phyloP scores from a whole-genome alignment of 2,329 filamentous ascomycete species.

The Ascomycota sp. region DNA sequence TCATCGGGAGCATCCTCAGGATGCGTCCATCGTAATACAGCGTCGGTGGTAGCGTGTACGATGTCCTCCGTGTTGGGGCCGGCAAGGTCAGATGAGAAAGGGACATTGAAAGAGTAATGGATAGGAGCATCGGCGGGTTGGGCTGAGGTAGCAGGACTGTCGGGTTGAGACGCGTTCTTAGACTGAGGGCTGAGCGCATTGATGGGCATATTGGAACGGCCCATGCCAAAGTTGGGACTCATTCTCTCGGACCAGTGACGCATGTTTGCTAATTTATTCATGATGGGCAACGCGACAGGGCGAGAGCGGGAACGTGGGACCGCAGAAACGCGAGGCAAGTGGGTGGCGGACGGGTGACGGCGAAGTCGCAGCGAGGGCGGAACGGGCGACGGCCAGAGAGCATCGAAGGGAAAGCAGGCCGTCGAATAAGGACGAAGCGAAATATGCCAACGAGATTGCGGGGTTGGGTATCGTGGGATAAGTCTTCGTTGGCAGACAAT shows the following conservation, averaged over 20 bases:
- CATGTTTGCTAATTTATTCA: constrained; percentile 55
- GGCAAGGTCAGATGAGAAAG: constrained; percentile 78
- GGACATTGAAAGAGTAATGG: constrained; percentile 92
- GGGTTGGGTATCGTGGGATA: constrained; percentile 4
- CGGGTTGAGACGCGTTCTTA: constrained; percentile 30
- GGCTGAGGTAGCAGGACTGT: constrained; percentile 41
- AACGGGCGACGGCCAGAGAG: constrained; percentile 8
- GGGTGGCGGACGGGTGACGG: no score
- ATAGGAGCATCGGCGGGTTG: constrained; percentile 58
- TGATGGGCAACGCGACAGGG: constrained; percentile 18
- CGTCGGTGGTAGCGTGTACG: constrained; percentile 73
- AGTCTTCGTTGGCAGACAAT: not conserved
- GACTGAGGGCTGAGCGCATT: constrained; percentile 34
- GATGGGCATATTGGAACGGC: constrained; percentile 35
- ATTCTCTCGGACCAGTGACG: constrained; percentile 53
- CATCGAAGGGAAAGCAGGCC: constrained; percentile 4
- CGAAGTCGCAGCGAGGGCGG: constrained; percentile 4
- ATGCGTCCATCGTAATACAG: constrained; percentile 83
- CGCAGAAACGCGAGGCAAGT: not conserved
- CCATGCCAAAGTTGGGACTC: constrained; percentile 47
- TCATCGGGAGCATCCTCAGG: constrained; percentile 71
- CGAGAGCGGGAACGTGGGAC: constrained; percentile 3
- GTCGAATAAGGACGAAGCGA: constrained; percentile 3
- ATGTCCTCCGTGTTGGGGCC: constrained; percentile 91
- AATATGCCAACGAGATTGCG: constrained; percentile 4